Conservation (phyloP, 2,329 filamentous ascomycete genomes). For the Pseudogymnoascus sp. region DNA sequence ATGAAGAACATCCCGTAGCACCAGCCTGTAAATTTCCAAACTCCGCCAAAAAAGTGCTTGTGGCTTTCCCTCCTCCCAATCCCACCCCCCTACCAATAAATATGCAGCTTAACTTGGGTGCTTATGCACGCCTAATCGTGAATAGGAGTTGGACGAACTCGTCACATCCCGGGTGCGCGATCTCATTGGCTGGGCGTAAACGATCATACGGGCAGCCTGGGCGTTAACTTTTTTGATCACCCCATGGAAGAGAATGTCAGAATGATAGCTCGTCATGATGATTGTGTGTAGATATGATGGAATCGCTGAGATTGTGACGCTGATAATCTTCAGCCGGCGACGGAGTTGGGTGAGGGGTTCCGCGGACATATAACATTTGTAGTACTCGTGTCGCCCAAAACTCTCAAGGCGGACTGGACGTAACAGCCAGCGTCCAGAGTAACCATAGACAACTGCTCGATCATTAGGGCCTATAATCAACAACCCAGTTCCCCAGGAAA, state of each 20-base stretch:
- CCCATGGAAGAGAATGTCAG: not conserved
- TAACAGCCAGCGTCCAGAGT: not conserved
- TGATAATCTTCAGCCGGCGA: not conserved
- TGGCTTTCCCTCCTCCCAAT: not conserved
- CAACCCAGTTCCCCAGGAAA: not conserved
- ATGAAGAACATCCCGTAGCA: not conserved
- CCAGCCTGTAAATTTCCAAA: not conserved
- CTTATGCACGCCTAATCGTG: constrained; percentile 2
- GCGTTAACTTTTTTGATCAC: not conserved
- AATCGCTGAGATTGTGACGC: not conserved
- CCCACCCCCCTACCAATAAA: not conserved
- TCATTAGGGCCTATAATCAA: not conserved
- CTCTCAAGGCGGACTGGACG: not conserved
- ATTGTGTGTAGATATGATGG: not conserved
- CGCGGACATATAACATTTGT: not conserved
- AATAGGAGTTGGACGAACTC: not conserved
- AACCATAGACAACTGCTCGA: not conserved
- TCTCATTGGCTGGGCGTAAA: not conserved
- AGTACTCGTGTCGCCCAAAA: not conserved
- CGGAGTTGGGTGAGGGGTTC: not conserved
- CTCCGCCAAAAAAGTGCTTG: not conserved
- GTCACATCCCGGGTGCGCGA: not conserved
- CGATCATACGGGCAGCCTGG: not conserved
- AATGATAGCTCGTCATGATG: not conserved
- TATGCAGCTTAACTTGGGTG: not conserved